A percentile compares a stretch with the other conserved stretches of the same genome.
phyloP scores from a whole-genome alignment of 805 yeast species.

The Schwanniomyces polymorphus region DNA sequence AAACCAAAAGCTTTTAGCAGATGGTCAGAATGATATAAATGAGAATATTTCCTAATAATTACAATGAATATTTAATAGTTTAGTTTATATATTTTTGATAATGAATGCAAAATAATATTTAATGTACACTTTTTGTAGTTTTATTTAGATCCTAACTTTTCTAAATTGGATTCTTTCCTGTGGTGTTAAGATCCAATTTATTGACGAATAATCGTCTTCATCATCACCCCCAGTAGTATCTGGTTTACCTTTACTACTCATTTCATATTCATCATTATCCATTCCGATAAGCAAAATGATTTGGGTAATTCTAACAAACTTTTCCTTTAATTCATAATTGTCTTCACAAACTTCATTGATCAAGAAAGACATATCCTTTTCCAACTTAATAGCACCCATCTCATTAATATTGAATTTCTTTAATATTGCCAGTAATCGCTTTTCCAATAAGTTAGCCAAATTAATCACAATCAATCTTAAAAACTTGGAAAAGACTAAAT shows the following conservation, averaged over 20 bases:
- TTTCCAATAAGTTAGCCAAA: conserved; percentile 60
- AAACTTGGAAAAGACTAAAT: conserved; percentile 50
- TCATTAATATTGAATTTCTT: conserved; percentile 65
- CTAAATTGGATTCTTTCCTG: conserved; percentile 69
- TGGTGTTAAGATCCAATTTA: conserved; percentile 75
- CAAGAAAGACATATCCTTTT: conserved; percentile 73
- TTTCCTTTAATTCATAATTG: conserved; percentile 72
- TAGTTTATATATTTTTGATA: neutral
- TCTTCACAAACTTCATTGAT: conserved; percentile 73
- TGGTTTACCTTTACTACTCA: conserved; percentile 29
- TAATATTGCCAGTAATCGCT: conserved; percentile 64
- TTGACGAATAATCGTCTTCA: conserved; percentile 30
- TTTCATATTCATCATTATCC: conserved; percentile 61
- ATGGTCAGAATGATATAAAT: neutral
- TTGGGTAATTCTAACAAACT: conserved; percentile 80
- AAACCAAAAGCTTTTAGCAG: conserved; percentile 2
- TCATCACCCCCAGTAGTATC: conserved; percentile 35
- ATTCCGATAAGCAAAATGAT: conserved; percentile 77
- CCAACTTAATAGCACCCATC: conserved; percentile 79
- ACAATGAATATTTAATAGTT: neutral
- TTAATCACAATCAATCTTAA: conserved; percentile 50
- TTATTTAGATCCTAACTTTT: conserved; percentile 48
- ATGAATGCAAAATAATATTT: neutral
- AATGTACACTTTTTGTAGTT: neutral
- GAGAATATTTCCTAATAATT: neutral